Percentiles rank a stretch among this genome's conserved stretches.
Conservation (phyloP, 768 basidiomycete species). For the Mycena leptocephala region DNA sequence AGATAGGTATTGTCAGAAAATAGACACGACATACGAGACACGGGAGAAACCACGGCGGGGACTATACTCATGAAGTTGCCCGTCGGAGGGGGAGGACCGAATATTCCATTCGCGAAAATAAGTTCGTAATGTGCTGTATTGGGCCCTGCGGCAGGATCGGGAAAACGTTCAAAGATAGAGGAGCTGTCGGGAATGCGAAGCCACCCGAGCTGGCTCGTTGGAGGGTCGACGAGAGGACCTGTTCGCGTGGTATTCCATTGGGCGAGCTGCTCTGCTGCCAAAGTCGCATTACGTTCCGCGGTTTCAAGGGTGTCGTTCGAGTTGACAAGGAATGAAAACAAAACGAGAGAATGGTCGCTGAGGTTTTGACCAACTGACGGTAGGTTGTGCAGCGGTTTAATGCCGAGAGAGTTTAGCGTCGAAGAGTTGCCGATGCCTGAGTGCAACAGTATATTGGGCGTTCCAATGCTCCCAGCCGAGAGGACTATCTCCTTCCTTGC, state of each 20-base stretch:
- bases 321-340: slow-evolving; percentile 44
- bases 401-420: not conserved
- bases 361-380: too few species aligned
- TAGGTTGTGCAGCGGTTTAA: not conserved
- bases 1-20: too few species aligned
- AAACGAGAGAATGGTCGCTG: slow-evolving; percentile 46
- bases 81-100: not conserved
- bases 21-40: not conserved
- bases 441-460: slow-evolving; percentile 31
- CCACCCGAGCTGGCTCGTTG: slow-evolving; percentile 43
- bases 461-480: slow-evolving; percentile 46
- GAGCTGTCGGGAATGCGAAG: slow-evolving; percentile 37
- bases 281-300: slow-evolving; percentile 39
- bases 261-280: slow-evolving; percentile 39
- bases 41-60: not conserved
- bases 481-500: slow-evolving; percentile 49
- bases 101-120: slow-evolving; percentile 22
- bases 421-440: slow-evolving; percentile 1
- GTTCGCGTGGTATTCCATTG: slow-evolving; percentile 48
- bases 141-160: slow-evolving; percentile 46
- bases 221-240: slow-evolving; percentile 46
- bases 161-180: slow-evolving; percentile 35
- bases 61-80: not conserved
- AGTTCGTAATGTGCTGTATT: slow-evolving; percentile 46
- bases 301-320: slow-evolving; percentile 45